A percentile compares a stretch with the other conserved stretches of the same genome.
phyloP scores from a whole-genome alignment of 73 alveolate genomes.

The Tetrahymena thermophila region DNA sequence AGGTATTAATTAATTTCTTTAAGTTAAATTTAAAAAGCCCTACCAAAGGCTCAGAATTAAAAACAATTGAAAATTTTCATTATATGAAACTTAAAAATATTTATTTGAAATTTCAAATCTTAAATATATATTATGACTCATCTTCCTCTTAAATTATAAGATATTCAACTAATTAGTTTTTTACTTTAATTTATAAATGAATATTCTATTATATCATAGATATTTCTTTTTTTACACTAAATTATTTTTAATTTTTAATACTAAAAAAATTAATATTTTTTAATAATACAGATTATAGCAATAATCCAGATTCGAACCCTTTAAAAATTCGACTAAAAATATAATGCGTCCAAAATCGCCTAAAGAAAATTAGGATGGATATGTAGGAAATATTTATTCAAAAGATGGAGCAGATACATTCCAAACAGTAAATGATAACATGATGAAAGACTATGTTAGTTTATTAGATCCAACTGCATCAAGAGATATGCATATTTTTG shows the following conservation, averaged over 20 bases:
- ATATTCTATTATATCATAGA: no score
- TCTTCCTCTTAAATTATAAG: not conserved
- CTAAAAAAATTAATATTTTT: no score
- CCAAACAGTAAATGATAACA: not conserved
- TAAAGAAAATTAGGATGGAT: not conserved
- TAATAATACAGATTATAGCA: not conserved
- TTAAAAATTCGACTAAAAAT: not conserved
- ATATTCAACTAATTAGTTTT: no score
- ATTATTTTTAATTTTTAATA: no score
- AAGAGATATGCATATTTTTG: slow-evolving; percentile 65
- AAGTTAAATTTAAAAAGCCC: no score
- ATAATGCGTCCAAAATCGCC: not conserved
- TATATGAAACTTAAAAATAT: no score
- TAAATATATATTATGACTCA: not conserved
- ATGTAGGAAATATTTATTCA: not conserved
- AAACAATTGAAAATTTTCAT: no score
- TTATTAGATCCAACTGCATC: not conserved
- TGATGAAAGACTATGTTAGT: not conserved
- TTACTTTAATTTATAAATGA: no score
- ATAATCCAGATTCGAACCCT: not conserved
- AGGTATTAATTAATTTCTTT: not conserved
- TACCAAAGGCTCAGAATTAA: no score
- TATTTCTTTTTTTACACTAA: no score
- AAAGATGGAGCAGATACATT: not conserved
- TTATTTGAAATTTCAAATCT: no score